These are phyloP conservation scores for Kurtzmaniella fragi DNA, from an alignment of 805 yeast species.

Conservation along the genomic window DNA sequence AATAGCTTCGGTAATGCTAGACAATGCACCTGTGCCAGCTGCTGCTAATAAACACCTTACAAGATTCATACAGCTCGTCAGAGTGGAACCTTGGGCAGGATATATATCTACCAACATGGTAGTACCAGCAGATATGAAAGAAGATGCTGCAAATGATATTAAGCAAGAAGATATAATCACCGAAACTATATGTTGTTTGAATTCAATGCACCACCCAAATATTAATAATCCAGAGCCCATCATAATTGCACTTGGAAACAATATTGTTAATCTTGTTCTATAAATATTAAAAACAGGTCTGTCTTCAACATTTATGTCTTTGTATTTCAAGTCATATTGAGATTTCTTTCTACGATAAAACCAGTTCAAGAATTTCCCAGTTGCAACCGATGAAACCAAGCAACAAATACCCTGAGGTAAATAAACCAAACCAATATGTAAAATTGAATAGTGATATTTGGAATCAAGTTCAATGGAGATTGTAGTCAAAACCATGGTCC, in stretches of 20 bases:
- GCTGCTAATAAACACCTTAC: slow-evolving; percentile 73
- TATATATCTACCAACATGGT: slow-evolving; percentile 74
- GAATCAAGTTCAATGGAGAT: slow-evolving; percentile 50
- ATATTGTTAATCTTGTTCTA: slow-evolving; percentile 47
- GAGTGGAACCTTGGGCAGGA: slow-evolving; percentile 67
- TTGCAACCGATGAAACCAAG: slow-evolving; percentile 50
- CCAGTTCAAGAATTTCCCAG: slow-evolving; percentile 56
- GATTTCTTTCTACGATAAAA: slow-evolving; percentile 34
- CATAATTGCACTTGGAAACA: slow-evolving; percentile 29
- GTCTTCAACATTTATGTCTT: slow-evolving; percentile 7
- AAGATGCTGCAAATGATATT: slow-evolving; percentile 54
- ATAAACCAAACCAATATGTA: slow-evolving; percentile 65
- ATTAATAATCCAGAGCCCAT: slow-evolving; percentile 23
- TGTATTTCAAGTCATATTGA: slow-evolving; percentile 20
- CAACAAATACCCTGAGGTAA: slow-evolving; percentile 72
- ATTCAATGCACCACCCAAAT: slow-evolving; percentile 72
- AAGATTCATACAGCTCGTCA: slow-evolving; percentile 68
- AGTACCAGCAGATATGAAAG: slow-evolving; percentile 51
- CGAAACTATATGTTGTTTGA: slow-evolving; percentile 43
- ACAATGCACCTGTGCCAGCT: slow-evolving; percentile 60
- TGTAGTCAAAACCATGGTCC: slow-evolving; percentile 68
- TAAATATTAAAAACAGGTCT: slow-evolving; percentile 50
- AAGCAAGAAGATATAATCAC: slow-evolving; percentile 56
- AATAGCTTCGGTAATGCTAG: slow-evolving; percentile 53
- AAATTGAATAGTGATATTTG: slow-evolving; percentile 45